phyloP scores from a whole-genome alignment of 1,139 yeast species.

The Scheffersomyces quercinus region DNA sequence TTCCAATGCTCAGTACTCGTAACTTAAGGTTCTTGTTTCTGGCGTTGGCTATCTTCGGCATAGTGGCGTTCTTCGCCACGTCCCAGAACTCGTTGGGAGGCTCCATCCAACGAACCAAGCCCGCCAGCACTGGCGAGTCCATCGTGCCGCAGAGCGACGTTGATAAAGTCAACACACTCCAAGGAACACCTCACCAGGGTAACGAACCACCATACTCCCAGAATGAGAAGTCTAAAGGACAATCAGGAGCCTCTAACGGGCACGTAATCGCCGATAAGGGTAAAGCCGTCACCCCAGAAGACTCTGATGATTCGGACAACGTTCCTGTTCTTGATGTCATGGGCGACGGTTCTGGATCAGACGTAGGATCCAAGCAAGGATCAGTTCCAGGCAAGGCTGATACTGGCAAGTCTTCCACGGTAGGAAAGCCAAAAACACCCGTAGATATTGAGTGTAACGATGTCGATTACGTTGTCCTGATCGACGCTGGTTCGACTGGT shows the following conservation, averaged over 20 bases:
- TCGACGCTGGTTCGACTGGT: constrained; percentile 97
- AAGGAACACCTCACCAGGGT: constrained; percentile 36
- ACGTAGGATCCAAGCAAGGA: not conserved
- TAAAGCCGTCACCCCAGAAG: constrained; percentile 9
- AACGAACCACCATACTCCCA: constrained; percentile 37
- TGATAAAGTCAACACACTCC: constrained; percentile 29
- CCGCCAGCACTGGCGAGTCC: constrained; percentile 24
- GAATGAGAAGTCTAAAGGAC: constrained; percentile 6
- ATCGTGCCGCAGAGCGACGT: constrained; percentile 5
- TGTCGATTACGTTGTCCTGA: constrained; percentile 68
- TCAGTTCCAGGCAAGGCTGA: not conserved
- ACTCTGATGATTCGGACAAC: constrained; percentile 1
- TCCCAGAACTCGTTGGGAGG: constrained; percentile 30
- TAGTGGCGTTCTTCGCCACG: constrained; percentile 39
- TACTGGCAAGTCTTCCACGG: constrained; percentile 1
- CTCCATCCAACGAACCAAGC: constrained; percentile 28
- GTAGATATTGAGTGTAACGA: constrained; percentile 25
- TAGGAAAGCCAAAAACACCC: too few relatives aligned
- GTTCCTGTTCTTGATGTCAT: too few relatives aligned
- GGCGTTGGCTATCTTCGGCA: constrained; percentile 33
- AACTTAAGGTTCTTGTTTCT: constrained; percentile 38
- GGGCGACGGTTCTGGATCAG: not conserved
- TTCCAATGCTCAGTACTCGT: constrained; percentile 34
- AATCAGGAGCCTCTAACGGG: not conserved
- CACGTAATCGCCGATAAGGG: constrained; percentile 26